These are phyloP conservation scores for Chenopodium album DNA, from an alignment of 148 eudicot genomes.

Conservation along the genomic window DNA sequence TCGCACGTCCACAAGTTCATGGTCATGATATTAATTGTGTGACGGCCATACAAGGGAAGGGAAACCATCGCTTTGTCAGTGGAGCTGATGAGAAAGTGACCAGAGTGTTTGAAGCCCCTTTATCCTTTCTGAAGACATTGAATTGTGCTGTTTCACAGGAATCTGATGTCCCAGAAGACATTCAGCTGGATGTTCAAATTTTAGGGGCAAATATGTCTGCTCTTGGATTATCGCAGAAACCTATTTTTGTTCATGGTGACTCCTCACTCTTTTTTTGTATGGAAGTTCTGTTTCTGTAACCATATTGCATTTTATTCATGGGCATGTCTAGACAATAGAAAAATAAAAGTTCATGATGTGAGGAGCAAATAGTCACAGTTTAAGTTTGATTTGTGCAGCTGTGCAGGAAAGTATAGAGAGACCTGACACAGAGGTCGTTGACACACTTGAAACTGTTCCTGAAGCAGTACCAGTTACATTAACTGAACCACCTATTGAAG, in stretches of 20 bases:
- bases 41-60: constrained; percentile 75
- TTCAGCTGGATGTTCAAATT: constrained; percentile 69
- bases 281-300: background rate
- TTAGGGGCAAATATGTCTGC: constrained; percentile 99
- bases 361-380: background rate
- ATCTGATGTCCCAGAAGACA: constrained; percentile 51
- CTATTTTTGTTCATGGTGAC: constrained; percentile 79
- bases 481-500: constrained; percentile 95
- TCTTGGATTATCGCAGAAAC: constrained; percentile 96
- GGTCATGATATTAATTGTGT: constrained; percentile 96
- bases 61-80: constrained; percentile 87
- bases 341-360: background rate
- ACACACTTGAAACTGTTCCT: constrained; percentile 87
- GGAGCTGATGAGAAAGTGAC: constrained; percentile 98
- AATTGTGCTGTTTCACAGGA: constrained; percentile 53
- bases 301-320: background rate
- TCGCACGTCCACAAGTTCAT: constrained; percentile 98
- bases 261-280: constrained; percentile 2
- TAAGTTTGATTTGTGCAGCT: constrained; percentile 42
- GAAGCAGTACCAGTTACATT: constrained; percentile 88
- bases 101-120: constrained; percentile 96
- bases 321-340: background rate
- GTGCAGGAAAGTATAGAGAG: constrained; percentile 40
- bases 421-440: constrained; percentile 55
- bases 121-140: constrained; percentile 88